Evolutionary conservation across 2,329 filamentous ascomycete species (phyloP).

Genomic region (Teratosphaeria nubilosa): DNA sequence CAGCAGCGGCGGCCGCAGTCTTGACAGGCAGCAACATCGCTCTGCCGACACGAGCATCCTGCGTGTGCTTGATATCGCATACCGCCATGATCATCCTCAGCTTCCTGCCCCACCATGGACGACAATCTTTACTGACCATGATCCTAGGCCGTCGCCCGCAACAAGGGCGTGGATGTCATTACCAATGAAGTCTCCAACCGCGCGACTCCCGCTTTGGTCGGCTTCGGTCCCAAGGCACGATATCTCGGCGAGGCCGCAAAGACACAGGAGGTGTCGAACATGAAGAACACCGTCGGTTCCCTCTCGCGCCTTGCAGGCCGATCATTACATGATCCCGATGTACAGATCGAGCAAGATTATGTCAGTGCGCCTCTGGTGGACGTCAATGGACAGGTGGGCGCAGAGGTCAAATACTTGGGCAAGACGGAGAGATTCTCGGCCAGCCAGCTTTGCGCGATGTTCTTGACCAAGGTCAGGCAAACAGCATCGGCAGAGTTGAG

Average conservation of each 20-base stretch:
- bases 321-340: constrained; percentile 77
- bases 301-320: constrained; percentile 90
- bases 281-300: constrained; percentile 94
- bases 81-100: background rate
- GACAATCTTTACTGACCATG: background rate
- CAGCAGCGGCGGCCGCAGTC: background rate
- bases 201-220: constrained; percentile 87
- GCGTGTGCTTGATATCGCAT: background rate
- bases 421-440: constrained; percentile 95
- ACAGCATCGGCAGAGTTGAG: constrained; percentile 81
- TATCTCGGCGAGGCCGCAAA: constrained; percentile 93
- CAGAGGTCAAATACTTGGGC: constrained; percentile 83
- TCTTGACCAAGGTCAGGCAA: constrained; percentile 84
- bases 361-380: constrained; percentile 80
- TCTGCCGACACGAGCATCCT: background rate
- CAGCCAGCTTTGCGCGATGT: constrained; percentile 90
- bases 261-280: constrained; percentile 97
- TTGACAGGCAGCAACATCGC: background rate
- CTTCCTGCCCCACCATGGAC: background rate
- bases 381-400: constrained; percentile 86
- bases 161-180: constrained; percentile 98
- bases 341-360: constrained; percentile 84
- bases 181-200: constrained; percentile 99
- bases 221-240: constrained; percentile 86
- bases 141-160: constrained; percentile 70